Percentiles rank a stretch among this genome's conserved stretches.
phyloP scores from a whole-genome alignment of 2,329 filamentous ascomycete genomes.

The Magnaporthiopsis rhizophila region DNA sequence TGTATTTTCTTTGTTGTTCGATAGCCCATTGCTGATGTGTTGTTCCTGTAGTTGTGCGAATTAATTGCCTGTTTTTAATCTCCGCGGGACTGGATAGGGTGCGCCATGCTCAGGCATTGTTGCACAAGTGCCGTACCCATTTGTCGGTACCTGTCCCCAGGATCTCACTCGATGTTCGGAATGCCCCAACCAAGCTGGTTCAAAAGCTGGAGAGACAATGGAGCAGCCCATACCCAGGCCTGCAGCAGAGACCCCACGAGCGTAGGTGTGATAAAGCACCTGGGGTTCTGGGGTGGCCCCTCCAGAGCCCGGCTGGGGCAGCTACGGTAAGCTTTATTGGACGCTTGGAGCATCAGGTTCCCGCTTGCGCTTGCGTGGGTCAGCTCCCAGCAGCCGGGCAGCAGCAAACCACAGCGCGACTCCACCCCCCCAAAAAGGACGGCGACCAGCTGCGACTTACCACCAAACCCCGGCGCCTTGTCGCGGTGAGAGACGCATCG shows the following conservation, averaged over 20 bases:
- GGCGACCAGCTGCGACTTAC: not conserved
- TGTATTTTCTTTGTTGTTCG: too few species aligned
- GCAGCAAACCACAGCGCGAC: not conserved
- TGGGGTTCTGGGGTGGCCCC: not conserved
- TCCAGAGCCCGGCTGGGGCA: not conserved
- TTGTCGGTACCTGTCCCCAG: too few species aligned
- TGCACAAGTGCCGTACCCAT: too few species aligned
- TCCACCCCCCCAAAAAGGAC: not conserved
- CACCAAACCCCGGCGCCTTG: not conserved
- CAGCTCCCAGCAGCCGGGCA: not conserved
- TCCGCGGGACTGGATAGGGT: too few species aligned
- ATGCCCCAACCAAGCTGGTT: too few species aligned
- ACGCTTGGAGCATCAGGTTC: not conserved
- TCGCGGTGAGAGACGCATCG: slow-evolving; percentile 2
- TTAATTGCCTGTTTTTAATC: too few species aligned
- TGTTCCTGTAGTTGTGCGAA: too few species aligned
- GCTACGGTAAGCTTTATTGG: not conserved
- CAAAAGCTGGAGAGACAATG: too few species aligned
- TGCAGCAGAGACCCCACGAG: not conserved
- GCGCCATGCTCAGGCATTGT: too few species aligned
- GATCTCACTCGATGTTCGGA: too few species aligned
- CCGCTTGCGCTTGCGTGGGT: not conserved
- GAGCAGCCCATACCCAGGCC: not conserved
- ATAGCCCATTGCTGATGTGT: too few species aligned
- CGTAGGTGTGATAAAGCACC: not conserved